These are phyloP conservation scores for Chaetomiaceae sp. DNA, from an alignment of 2,329 filamentous ascomycete species.

Conservation along the genomic window DNA sequence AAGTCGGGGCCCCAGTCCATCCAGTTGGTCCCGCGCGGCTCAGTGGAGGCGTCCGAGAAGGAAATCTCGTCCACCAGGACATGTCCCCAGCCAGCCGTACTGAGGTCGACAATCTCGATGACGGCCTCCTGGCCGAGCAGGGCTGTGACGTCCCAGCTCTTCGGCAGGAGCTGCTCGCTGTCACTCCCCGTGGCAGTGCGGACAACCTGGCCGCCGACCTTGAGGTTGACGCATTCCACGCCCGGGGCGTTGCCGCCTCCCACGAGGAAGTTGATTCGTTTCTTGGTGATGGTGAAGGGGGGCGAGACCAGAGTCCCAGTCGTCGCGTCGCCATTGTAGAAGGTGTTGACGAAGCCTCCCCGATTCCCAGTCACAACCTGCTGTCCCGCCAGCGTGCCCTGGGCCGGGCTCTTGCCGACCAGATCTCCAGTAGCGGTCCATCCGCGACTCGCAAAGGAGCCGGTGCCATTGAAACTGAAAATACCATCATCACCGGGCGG, in stretches of 20 bases:
- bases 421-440: background rate
- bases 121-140: background rate
- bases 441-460: background rate
- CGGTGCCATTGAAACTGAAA: background rate
- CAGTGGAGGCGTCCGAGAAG: background rate
- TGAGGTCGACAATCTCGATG: constrained; percentile 1
- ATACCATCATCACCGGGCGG: background rate
- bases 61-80: constrained; percentile 8
- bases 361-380: background rate
- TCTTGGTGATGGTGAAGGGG: background rate
- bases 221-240: constrained; percentile 1
- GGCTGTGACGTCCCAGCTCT: constrained; percentile 3
- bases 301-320: background rate
- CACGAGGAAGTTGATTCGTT: background rate
- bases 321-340: background rate
- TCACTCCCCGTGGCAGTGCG: constrained; percentile 6
- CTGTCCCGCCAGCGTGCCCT: background rate
- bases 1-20: constrained; percentile 8
- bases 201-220: constrained; percentile 2
- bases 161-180: background rate
- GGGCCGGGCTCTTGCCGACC: background rate
- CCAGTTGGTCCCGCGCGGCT: constrained; percentile 3
- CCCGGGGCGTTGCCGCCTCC: background rate
- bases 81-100: constrained; percentile 1
- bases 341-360: background rate